These are phyloP conservation scores for Amylocystis lapponica DNA, from an alignment of 768 basidiomycete species.

Conservation along the genomic window DNA sequence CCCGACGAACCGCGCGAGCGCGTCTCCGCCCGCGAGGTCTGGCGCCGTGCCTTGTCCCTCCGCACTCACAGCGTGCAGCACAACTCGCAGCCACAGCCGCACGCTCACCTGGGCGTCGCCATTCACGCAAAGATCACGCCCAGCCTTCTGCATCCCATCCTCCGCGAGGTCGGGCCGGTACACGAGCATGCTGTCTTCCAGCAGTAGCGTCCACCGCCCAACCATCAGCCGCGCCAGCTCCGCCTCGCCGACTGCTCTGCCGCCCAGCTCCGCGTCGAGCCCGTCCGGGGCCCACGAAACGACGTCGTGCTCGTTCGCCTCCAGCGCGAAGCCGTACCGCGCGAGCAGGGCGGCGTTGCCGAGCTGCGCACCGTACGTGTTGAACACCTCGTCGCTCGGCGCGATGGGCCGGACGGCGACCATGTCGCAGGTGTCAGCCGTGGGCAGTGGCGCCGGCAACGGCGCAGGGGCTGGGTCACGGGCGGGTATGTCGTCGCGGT, in stretches of 20 bases:
- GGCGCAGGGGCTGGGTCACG: not conserved
- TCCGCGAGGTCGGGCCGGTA: slow-evolving; percentile 1
- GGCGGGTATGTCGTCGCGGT: slow-evolving; percentile 17
- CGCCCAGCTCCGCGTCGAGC: not conserved
- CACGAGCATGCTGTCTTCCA: slow-evolving; percentile 4
- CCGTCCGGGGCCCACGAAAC: slow-evolving; percentile 15
- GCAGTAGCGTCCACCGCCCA: not conserved
- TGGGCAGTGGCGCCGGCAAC: not conserved
- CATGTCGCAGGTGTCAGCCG: slow-evolving; percentile 34
- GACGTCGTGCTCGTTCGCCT: slow-evolving; percentile 31
- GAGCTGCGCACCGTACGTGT: slow-evolving; percentile 33
- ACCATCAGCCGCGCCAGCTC: not conserved
- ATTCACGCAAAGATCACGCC: slow-evolving; percentile 10
- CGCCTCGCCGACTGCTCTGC: slow-evolving; percentile 1
- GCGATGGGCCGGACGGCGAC: slow-evolving; percentile 26
- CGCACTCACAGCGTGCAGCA: slow-evolving; percentile 4
- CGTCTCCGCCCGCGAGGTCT: not conserved
- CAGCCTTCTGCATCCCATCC: not conserved
- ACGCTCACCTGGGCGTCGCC: slow-evolving; percentile 19
- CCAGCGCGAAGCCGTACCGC: slow-evolving; percentile 37
- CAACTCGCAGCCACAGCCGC: slow-evolving; percentile 17
- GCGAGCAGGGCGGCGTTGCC: slow-evolving; percentile 33
- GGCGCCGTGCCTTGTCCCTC: not conserved
- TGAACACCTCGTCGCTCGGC: slow-evolving; percentile 31
- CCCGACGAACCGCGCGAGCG: not conserved